A percentile compares a stretch with the other conserved stretches of the same genome.
phyloP scores from a whole-genome alignment of 345 rosid genomes.

The Brassica carinata region DNA sequence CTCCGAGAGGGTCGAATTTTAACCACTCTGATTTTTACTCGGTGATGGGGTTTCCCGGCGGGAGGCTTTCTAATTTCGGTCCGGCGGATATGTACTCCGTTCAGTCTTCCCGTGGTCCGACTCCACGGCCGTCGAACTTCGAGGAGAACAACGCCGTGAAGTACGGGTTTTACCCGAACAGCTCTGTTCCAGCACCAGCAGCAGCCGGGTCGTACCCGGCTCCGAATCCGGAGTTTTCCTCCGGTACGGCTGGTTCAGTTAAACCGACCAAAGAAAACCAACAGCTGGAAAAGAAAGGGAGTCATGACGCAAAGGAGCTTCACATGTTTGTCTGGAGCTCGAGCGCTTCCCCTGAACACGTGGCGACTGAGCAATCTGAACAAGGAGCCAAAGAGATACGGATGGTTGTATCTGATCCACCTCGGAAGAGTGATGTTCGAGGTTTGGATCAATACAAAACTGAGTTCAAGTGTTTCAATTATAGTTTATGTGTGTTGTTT shows the following conservation, averaged over 20 bases:
- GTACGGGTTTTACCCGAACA: conserved; percentile 72
- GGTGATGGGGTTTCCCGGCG: conserved; percentile 82
- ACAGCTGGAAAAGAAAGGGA: conserved; percentile 46
- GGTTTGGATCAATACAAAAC: conserved; percentile 29
- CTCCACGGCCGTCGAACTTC: conserved; percentile 80
- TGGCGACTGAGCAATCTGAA: conserved; percentile 67
- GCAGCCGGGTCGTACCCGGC: conserved; percentile 63
- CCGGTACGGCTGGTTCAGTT: conserved; percentile 39
- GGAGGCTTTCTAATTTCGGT: conserved; percentile 79
- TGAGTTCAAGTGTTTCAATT: neutral
- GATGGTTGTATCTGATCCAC: conserved; percentile 79
- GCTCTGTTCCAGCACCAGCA: conserved; percentile 38
- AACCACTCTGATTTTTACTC: conserved; percentile 86
- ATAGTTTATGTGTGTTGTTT: neutral
- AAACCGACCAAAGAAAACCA: conserved; percentile 40
- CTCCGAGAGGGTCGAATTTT: conserved; percentile 92
- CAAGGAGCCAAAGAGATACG: conserved; percentile 90
- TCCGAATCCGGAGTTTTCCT: conserved; percentile 81
- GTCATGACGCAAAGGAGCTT: conserved; percentile 82
- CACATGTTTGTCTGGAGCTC: conserved; percentile 99
- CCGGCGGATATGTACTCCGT: conserved; percentile 80
- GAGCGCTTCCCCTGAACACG: conserved; percentile 79
- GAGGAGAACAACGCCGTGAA: conserved; percentile 64
- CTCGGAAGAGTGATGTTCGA: conserved; percentile 69
- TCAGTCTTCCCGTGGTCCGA: conserved; percentile 76